These are phyloP conservation scores for Saccharomycopsis hybrid DNA, from an alignment of 1,139 yeast species.

Conservation along the genomic window DNA sequence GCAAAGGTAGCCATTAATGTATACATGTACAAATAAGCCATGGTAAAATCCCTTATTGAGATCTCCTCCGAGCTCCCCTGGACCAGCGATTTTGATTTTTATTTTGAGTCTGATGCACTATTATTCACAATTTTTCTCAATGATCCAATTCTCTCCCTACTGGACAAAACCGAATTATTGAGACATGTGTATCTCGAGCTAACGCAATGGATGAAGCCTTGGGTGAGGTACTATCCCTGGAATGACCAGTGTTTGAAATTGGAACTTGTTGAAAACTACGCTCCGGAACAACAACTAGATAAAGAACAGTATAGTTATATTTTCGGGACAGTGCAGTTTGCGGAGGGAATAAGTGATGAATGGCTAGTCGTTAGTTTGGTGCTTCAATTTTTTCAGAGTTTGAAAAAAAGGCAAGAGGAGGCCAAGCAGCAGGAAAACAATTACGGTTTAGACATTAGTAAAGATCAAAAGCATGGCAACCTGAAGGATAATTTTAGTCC, in stretches of 20 bases:
- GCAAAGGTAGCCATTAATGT: no score
- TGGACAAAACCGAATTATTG: conserved; percentile 24
- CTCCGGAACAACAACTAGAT: background rate
- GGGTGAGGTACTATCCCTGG: conserved; percentile 41
- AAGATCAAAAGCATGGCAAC: no score
- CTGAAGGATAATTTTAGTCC: conserved; percentile 22
- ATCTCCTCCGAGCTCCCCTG: conserved; percentile 16
- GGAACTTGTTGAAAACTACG: conserved; percentile 13
- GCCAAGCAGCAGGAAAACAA: background rate
- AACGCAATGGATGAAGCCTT: conserved; percentile 27
- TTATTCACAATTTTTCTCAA: conserved; percentile 22
- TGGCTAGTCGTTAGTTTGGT: background rate
- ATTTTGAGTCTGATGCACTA: conserved; percentile 20
- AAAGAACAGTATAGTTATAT: background rate
- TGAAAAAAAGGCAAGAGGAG: background rate
- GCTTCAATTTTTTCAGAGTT: background rate
- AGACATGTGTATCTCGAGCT: conserved; percentile 24
- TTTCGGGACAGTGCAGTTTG: conserved; percentile 23
- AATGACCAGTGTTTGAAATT: conserved; percentile 23
- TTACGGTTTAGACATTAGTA: conserved; percentile 5
- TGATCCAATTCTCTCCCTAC: conserved; percentile 22
- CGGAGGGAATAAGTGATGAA: background rate
- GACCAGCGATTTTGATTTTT: conserved; percentile 9
- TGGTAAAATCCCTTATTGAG: conserved; percentile 23
- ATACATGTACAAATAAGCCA: background rate